Base-by-base conservation (phyloP, 1,284 basidiomycete species). In the Thelephora terrestris region DNA sequence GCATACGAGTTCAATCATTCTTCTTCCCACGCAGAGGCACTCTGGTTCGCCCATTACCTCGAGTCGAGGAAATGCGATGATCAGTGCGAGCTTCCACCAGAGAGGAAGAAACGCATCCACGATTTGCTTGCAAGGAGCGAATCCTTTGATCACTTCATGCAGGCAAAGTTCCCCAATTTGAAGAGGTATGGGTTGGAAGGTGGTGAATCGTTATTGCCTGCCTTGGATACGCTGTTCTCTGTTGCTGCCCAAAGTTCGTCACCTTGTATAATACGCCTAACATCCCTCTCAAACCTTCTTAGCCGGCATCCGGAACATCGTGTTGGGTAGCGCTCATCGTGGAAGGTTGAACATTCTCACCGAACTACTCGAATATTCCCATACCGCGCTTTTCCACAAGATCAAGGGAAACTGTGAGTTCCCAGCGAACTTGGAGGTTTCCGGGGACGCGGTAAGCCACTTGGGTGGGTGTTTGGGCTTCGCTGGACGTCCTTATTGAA, bases 1-100 rank as follows among this genome's bases (percentile, higher is more conserved):
- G 91, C 86, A 1, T 90, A 91, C 60, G 91, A 94, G 74, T 93
- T 85, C 58, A 90, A 89, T 85, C 85, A 90, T 62, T 84, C 85
- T 7, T 83, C 83, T 0, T 80, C 75, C 45, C 88, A 88, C 66
- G 81, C 78, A 0, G 87, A 90, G 64, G 73, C 86, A 1, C 69
- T 86, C 6, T 92, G 89, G 88, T 91, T 92, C 65, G 83, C 87
- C 2, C 83, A 87, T 58, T 70, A 88, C 16, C 72, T 94, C 10
- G 91, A 94, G 63, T 81, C 80, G 1, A 72, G 76, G 45, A 68
- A 47, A 37, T 20, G 39, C 39, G 25, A 20, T 27, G 20, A 32
- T 40, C 16, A 40, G 44, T 27, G 21, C 29, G 18, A 35, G 56
- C 3, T 61, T 7, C 47, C 65, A 1, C 61, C 62, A 24, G 57